Percentiles rank a stretch among this genome's conserved stretches.
Conservation (phyloP, 352 stramenopile species). For the Pythium utonaiense region DNA sequence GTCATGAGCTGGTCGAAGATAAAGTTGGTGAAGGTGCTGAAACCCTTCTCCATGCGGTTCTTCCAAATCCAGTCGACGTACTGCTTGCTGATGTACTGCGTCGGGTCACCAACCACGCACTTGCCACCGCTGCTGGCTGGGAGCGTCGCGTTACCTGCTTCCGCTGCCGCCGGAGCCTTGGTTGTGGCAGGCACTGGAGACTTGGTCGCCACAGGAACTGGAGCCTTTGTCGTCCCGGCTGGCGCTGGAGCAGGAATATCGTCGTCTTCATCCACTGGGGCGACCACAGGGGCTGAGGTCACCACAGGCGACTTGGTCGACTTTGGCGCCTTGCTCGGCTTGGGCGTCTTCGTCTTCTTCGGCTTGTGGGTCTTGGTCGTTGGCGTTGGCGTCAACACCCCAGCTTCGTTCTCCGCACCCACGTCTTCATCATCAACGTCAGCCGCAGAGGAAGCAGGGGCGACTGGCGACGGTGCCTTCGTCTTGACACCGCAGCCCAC, state of each 20-base stretch:
- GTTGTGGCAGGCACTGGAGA: background rate
- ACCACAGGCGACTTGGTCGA: background rate
- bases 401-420: background rate
- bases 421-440: background rate
- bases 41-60: constrained; percentile 22
- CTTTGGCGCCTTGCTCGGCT: background rate
- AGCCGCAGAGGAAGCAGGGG: background rate
- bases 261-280: background rate
- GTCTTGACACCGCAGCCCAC: constrained; percentile 1
- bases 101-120: constrained; percentile 24
- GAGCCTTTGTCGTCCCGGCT: constrained; percentile 3
- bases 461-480: no score
- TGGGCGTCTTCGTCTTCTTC: background rate
- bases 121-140: constrained; percentile 10
- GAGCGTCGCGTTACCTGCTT: background rate
- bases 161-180: background rate
- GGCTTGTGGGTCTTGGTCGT: background rate
- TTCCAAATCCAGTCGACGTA: constrained; percentile 27
- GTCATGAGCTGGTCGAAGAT: constrained; percentile 47
- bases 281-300: background rate
- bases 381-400: background rate
- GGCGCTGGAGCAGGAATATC: background rate
- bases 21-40: constrained; percentile 12
- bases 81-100: constrained; percentile 24
- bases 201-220: background rate